Percentiles rank a stretch among this genome's conserved stretches.
phyloP scores from a whole-genome alignment of 805 yeast genomes.

The Metschnikowia dekortorum region DNA sequence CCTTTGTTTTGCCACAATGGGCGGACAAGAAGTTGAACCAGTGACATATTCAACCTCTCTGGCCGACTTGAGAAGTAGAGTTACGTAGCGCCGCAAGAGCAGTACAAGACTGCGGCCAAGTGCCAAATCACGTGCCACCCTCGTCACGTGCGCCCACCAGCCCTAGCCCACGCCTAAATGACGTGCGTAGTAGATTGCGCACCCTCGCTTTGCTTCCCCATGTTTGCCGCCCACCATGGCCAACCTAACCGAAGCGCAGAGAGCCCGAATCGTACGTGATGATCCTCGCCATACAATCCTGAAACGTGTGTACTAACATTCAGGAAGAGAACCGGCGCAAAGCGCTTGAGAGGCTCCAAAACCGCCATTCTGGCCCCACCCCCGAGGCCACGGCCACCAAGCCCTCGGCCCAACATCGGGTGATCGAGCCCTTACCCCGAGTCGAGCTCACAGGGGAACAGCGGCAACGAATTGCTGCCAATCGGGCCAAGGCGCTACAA shows the following conservation, averaged over 20 bases:
- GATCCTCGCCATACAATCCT: not conserved
- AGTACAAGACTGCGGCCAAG: no score
- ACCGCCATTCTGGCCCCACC: not conserved
- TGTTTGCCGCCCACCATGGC: constrained; percentile 6
- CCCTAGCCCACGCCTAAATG: no score
- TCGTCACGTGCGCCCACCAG: not conserved
- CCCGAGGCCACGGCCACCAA: constrained; percentile 1
- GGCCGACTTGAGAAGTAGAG: no score
- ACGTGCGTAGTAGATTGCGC: not conserved
- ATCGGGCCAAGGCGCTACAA: constrained; percentile 51
- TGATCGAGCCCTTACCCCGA: constrained; percentile 18
- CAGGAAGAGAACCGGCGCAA: constrained; percentile 62
- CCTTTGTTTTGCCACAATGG: constrained; percentile 90
- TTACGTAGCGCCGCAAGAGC: no score
- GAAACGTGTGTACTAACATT: constrained; percentile 9
- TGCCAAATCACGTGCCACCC: not conserved
- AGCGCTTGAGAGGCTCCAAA: constrained; percentile 55
- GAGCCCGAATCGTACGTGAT: constrained; percentile 32
- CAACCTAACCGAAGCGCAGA: constrained; percentile 31
- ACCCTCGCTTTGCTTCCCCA: not conserved
- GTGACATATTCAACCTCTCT: not conserved
- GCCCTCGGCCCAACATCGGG: not conserved
- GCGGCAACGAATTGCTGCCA: constrained; percentile 44
- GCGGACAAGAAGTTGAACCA: constrained; percentile 52
- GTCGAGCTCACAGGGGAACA: constrained; percentile 47